Base-by-base conservation (phyloP, 495 filamentous ascomycete genomes). In the Annulohypoxylon moriforme region DNA sequence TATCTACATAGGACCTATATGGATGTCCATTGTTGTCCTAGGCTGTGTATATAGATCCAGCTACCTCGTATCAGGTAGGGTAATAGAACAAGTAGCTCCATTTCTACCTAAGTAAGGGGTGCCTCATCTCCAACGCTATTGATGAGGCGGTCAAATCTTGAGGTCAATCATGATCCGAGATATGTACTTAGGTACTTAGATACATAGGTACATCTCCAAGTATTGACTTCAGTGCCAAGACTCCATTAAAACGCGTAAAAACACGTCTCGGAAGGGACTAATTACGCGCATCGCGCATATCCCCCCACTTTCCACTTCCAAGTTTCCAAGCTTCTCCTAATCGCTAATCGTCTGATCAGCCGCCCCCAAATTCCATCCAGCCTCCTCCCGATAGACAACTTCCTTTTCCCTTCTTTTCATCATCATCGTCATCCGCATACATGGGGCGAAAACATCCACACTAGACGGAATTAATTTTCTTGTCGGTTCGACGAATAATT, bases 251-350 rank as follows among this genome's bases (percentile, higher is more conserved):
- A 75, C 73, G 73, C 73, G 73, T 63, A 55, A 69, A 65, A 64
- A 73, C 69, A 67, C 69, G 73, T 38, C 61, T 29, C 44, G 36
- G 55, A 18, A 58, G 34, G 49, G 47, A 16, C 58, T 25, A 44
- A 56, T 68, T 64, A 68, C 59, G 62, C 66, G 65, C 60, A 66
- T 59, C 64, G 62, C 64, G 65, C 49, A 67, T 63, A n/a, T n/a
- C n/a, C 64, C 60, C 56, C 61, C 34, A 53, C 33, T 31, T 58
- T 34, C 68, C 47, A 40, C 59, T 75, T 68, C 47, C 56, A 47
- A 64, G 44, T n/a, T 67, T 65, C 53, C 18, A 57, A 56, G 49
- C n/a, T 22, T 13, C 31, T 14, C 47, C n/a, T 7, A 38, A 38
- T 71, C 55, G 58, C n/a, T 7, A 38, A 38, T 71, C 55, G 58